Conservation (phyloP, 352 stramenopile species). For the Phytophthora sp. region DNA sequence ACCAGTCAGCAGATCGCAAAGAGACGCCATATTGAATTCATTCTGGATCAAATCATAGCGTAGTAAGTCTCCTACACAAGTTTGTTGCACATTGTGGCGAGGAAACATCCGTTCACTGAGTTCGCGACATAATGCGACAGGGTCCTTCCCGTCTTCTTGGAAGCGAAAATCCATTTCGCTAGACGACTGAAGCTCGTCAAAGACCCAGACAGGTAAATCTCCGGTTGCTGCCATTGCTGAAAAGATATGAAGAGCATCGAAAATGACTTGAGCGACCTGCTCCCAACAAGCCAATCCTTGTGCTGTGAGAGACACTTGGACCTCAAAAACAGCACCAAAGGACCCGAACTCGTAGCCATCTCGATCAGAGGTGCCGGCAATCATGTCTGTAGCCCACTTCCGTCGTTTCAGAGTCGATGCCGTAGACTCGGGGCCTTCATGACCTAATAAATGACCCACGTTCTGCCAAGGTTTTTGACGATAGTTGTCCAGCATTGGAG, state of each 20-base stretch:
- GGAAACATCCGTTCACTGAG: slow-evolving; percentile 68
- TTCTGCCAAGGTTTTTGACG: slow-evolving; percentile 63
- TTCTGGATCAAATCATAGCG: slow-evolving; percentile 63
- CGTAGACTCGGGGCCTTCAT: slow-evolving; percentile 57
- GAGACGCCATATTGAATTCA: slow-evolving; percentile 43
- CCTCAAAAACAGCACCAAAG: slow-evolving; percentile 62
- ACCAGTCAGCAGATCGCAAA: slow-evolving; percentile 35
- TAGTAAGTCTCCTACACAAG: slow-evolving; percentile 48
- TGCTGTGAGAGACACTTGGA: slow-evolving; percentile 56
- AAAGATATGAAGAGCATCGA: slow-evolving; percentile 50
- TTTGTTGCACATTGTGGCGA: slow-evolving; percentile 42
- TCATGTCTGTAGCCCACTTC: slow-evolving; percentile 54
- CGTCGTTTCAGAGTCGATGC: slow-evolving; percentile 46
- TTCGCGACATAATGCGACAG: slow-evolving; percentile 43
- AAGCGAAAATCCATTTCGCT: slow-evolving; percentile 66
- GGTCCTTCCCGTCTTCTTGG: slow-evolving; percentile 55
- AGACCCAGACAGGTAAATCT: slow-evolving; percentile 53
- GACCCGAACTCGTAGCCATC: slow-evolving; percentile 72
- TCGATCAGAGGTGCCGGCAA: slow-evolving; percentile 51
- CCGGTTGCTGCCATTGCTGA: neutral
- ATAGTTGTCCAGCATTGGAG: slow-evolving; percentile 48
- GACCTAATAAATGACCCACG: slow-evolving; percentile 53
- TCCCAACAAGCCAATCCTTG: slow-evolving; percentile 50
- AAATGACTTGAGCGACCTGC: slow-evolving; percentile 53
- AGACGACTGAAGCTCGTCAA: slow-evolving; percentile 58